Base-by-base conservation (phyloP, 1,139 yeast genomes). In the Pichia kudriavzevii region DNA sequence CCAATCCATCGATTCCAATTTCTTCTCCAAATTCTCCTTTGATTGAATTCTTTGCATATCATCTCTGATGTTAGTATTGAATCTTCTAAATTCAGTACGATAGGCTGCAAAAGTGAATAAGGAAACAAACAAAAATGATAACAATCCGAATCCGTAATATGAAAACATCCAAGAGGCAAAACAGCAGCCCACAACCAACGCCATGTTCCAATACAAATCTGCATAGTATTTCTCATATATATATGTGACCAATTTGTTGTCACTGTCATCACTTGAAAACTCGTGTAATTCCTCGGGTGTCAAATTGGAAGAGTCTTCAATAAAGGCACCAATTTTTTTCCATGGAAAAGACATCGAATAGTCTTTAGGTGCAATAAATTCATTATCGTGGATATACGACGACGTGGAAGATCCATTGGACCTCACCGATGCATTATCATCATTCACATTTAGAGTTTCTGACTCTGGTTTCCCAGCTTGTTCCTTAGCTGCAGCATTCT, bases 1-100 rank as follows among this genome's bases (percentile, higher is more conserved):
- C 94, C 94, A 82, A 45, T 76, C 75, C 75, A 81, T 79, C 8
- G 85, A 75, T 59, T 82, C 94, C 41, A 69, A 57, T 48, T 69
- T 72, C 34, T 69, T 67, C 40, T 75, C 82, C 44, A 82, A 61
- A 30, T 75, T 63, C 51, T 79, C 81, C 29, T 65, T 62, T 14
- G 84, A 72, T 17, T 67, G 63, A 30, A 69, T 58, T 61, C 94
- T 69, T 32, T 68, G 63, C 71, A 81, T 69, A 53, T 81, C 91
- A 56, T 82, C 94, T 44, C 85, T 67, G 25, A 79, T 64, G 48
- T 80, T 73, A 46, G 83, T 65, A 53, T 76, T 76, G 52, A 80
- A 80, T 52, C 94, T 69, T 50, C 88, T 69, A 49, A 76, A 75
- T 56, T 81, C 91, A 15, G 72, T 59, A 35, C 80, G 66, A 55